Evolutionary conservation across 2,329 filamentous ascomycete genomes (phyloP), one percentile per base, ranked within the genome.

Genomic region (Ceratocystiopsis brevicomis): DNA sequence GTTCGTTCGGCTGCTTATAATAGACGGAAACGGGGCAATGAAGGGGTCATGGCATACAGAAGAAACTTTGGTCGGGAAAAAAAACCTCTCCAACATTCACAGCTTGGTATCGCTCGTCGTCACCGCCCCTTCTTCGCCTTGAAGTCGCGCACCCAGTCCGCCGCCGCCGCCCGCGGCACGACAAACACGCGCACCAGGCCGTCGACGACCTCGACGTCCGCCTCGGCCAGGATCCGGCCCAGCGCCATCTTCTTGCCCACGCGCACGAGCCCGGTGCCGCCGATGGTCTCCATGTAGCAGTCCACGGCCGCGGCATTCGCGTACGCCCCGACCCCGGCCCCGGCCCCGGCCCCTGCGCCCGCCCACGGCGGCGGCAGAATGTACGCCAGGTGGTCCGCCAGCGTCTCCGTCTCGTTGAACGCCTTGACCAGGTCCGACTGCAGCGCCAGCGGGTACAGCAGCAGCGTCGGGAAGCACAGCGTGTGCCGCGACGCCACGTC

Each of bases 361-460:
- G 96, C 90, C 90, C 90, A 98, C 13, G 86, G 85, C 53, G 86
- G 60, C 3, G 87, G 88, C 45, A 98, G 73, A 11, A 96, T 78
- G 54, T 95, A 94, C 4, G 68, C 67, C 41, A 98, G 65, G 59
- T 95, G 87, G 50, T 88, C 77, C 9, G 68, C 69, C 25, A 95
- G 65, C 15, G 69, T 71, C 52, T 90, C 77, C 47, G 69, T 74
- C 66, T 96, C 90, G 42, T 69, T 68, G 53, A 94, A 90, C 0
- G 74, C 73, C 64, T 93, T 94, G 60, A 98, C 72, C 53, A 98
- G 90, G 59, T 98, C 90, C 1, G 76, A 81, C 64, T 96, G 78
- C 39, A 80, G 68, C 48, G 84, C 69, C 49, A 79, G 65, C 6
- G 90, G 88, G 58, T 98, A 98, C 44, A 98, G 66, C 44, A 98